These are phyloP conservation scores for Bjerkandera adusta DNA, from an alignment of 1,284 basidiomycete genomes.

Conservation along the genomic window DNA sequence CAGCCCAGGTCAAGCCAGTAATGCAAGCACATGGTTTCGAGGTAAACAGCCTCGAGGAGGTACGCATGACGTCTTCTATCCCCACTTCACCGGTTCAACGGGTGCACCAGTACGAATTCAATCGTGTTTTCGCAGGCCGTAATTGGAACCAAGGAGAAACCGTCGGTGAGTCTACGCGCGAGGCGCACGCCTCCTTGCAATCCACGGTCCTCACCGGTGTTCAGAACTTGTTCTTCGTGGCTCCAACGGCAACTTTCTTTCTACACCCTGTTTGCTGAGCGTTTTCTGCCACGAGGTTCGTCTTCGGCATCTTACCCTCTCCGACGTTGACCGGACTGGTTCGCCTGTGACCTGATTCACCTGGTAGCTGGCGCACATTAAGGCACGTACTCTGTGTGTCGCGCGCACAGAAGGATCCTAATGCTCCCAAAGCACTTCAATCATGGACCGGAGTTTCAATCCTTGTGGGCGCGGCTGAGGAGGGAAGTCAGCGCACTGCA, in stretches of 20 bases:
- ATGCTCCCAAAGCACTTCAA: conserved; percentile 62
- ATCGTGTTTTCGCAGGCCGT: conserved; percentile 71
- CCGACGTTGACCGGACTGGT: neutral
- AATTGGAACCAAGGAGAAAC: conserved; percentile 82
- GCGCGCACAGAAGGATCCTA: neutral
- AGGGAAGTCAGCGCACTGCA: conserved; percentile 68
- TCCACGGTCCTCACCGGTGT: too few species aligned
- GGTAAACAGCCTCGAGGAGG: conserved; percentile 80
- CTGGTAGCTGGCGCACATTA: conserved; percentile 77
- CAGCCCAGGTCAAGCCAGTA: conserved; percentile 76
- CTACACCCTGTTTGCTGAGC: conserved; percentile 68
- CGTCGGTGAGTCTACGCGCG: conserved; percentile 47
- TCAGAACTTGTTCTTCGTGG: conserved; percentile 72
- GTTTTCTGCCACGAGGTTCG: conserved; percentile 80
- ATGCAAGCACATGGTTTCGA: conserved; percentile 77
- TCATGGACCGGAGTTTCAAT: conserved; percentile 71
- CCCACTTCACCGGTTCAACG: neutral
- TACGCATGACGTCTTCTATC: conserved; percentile 1
- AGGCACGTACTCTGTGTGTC: conserved; percentile 40
- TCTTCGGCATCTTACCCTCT: conserved; percentile 7
- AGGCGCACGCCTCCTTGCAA: neutral
- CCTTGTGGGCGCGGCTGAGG: conserved; percentile 62
- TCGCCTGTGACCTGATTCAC: too few species aligned
- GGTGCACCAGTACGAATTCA: conserved; percentile 61
- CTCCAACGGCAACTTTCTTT: conserved; percentile 54